Conservation (phyloP, 148 eudicot species). For the Chenopodium quinoa region DNA sequence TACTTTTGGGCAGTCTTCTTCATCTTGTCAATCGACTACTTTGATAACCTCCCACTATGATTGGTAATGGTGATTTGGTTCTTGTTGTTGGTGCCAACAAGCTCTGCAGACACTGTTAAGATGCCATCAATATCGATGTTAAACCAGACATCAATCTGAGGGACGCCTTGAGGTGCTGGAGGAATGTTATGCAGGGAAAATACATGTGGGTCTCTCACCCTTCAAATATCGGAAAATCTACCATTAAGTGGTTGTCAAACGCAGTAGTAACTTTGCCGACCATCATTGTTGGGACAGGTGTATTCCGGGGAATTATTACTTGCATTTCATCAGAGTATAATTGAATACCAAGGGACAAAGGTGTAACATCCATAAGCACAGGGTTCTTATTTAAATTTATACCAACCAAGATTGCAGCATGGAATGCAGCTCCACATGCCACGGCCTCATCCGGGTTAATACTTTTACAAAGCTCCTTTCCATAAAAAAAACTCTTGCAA, state of each 20-base stretch:
- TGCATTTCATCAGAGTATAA: neutral
- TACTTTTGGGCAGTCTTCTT: too few species aligned
- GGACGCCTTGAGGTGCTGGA: neutral
- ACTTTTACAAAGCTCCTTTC: too few species aligned
- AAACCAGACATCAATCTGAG: neutral
- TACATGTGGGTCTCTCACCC: neutral
- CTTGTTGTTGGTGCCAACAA: neutral
- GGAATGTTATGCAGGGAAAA: neutral
- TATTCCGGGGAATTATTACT: neutral
- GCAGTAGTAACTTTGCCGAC: neutral
- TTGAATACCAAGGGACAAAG: too few species aligned
- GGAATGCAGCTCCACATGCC: too few species aligned
- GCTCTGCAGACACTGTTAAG: conserved; percentile 1
- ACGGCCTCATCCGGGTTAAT: conserved; percentile 8
- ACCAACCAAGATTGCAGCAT: too few species aligned
- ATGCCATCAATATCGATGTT: neutral
- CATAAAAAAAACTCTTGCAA: too few species aligned
- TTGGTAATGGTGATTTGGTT: too few species aligned
- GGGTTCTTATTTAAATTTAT: too few species aligned
- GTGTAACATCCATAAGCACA: too few species aligned
- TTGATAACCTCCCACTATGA: neutral
- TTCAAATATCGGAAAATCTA: neutral
- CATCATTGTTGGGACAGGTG: neutral
- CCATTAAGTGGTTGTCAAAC: neutral
- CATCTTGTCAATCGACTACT: neutral